Evolutionary conservation across 2,329 filamentous ascomycete genomes (phyloP), one percentile per base, ranked within the genome.

Genomic region (Penicillium sclerotiorum): DNA sequence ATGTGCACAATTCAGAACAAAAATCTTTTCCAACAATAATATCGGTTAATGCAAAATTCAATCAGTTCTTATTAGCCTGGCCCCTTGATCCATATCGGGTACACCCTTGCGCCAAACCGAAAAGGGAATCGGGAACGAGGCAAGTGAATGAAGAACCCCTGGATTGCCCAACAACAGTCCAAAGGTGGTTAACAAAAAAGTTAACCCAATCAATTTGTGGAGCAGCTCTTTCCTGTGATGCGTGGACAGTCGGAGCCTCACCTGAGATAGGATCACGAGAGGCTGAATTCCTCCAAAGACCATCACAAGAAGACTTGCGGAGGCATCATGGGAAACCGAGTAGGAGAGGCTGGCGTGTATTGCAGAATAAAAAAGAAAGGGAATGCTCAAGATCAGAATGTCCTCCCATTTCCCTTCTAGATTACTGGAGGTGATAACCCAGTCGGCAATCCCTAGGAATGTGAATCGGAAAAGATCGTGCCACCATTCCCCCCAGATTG

Each of bases 401-500:
- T 22, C 6, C 35, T 38, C 35, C 35, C 35, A 20, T 20, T 8
- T 9, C 20, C 21, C 35, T 20, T 6, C 20, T 8, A 18, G 7
- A 7, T 38, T 38, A 17, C 35, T 38, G 35, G 35, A 9, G 20
- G 12, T 11, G 17, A 38, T 38, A 15, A 38, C 35, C 35, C 35
- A 38, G 20, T 38, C 35, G 17, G 35, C 35, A 38, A 38, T 38
- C 4, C 35, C 35, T 38, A 38, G 35, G 35, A 38, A 38, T 38
- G 35, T 38, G 8, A 38, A 38, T 20, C 35, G 35, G 17, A 38
- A 38, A 4, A 38, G 35, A 38, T 38, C 20, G n/a, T 38, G 35
- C 35, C 35, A 38, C 35, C 35, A 38, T 38, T 38, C 35, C n/a
- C 35, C 35, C 35, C 35, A 38, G 13, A 38, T 38, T 38, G 9